Conservation (phyloP, 140 eudicot species). For the Senecio squalidus region DNA sequence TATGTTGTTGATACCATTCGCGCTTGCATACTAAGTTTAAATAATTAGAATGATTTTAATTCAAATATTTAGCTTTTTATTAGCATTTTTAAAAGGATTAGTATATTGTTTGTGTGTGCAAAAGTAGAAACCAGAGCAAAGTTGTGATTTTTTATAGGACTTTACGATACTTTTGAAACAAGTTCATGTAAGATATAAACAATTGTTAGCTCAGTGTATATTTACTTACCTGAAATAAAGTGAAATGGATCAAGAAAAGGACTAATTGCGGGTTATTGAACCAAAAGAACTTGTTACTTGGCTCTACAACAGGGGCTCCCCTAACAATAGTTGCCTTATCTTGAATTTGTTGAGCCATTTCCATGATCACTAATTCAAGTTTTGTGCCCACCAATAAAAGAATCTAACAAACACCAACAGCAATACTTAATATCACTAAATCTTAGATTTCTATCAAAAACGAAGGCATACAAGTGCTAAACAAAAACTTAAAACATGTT, state of each 20-base stretch:
- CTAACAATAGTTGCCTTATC: constrained; percentile 59
- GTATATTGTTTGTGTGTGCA: too few species aligned
- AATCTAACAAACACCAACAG: constrained; percentile 32
- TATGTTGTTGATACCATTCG: not conserved
- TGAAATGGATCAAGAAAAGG: constrained; percentile 77
- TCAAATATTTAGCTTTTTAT: too few species aligned
- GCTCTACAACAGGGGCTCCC: constrained; percentile 76
- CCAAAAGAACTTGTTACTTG: constrained; percentile 75
- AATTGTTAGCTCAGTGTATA: not conserved
- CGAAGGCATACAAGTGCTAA: too few species aligned
- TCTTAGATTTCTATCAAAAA: not conserved
- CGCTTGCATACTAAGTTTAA: not conserved
- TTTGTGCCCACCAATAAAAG: constrained; percentile 69
- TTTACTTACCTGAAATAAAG: constrained; percentile 57
- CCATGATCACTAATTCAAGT: constrained; percentile 75
- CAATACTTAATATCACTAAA: not conserved
- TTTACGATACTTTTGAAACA: not conserved
- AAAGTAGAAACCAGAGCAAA: too few species aligned
- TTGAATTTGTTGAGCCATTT: constrained; percentile 72
- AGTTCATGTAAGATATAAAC: not conserved
- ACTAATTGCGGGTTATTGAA: constrained; percentile 61
- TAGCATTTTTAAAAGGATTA: too few species aligned
- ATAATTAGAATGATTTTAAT: not conserved
- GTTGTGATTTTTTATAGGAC: not conserved
- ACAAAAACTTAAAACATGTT: not conserved